Base-by-base conservation (phyloP, 2,329 filamentous ascomycete genomes). In the Chrysosporium keratinophilum region DNA sequence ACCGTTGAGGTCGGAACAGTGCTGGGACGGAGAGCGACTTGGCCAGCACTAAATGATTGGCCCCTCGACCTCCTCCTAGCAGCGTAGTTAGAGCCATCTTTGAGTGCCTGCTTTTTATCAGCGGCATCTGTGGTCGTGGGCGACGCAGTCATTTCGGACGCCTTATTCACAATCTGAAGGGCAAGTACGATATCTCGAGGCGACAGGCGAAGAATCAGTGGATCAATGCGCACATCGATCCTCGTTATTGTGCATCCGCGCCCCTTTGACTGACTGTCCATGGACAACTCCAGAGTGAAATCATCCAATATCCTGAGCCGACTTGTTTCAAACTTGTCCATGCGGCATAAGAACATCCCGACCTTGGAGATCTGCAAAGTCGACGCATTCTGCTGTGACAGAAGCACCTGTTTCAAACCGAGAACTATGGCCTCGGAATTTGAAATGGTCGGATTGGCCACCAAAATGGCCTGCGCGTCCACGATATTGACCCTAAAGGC, bases 261-360 rank as follows among this genome's bases (percentile, higher is more conserved):
- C 28, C 78, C 78, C 63, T 84, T 78, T 1, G 77, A 74, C 40
- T 79, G 75, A 60, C 81, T 83, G 63, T 98, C 91, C 75, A 98
- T 82, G 2, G 88, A 93, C 62, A 95, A 77, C 58, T 93, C 87
- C 9, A 97, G 76, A 2, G 89, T 95, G 67, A 98, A 98, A 69
- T 98, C 90, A 65, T 99, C 94, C 33, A 99, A 80, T 57, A 99
- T 95, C 15, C 93, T 83, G 45, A 98, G 77, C 37, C 88, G 82
- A 40, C 85, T 90, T 2, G 87, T 89, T 61, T 98, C 91, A 61
- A 97, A 97, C 58, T 84, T 87, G 69, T 99, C 94, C 93, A 99
- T 98, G 11, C 93, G 86, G 66, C 94, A 98, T 33, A 98, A 71
- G 68, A 96, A 99, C 93, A 99, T 98, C 61, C 93, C 93, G 51